Base-by-base conservation (phyloP, 2,329 filamentous ascomycete species). In the Cadophora sp. region DNA sequence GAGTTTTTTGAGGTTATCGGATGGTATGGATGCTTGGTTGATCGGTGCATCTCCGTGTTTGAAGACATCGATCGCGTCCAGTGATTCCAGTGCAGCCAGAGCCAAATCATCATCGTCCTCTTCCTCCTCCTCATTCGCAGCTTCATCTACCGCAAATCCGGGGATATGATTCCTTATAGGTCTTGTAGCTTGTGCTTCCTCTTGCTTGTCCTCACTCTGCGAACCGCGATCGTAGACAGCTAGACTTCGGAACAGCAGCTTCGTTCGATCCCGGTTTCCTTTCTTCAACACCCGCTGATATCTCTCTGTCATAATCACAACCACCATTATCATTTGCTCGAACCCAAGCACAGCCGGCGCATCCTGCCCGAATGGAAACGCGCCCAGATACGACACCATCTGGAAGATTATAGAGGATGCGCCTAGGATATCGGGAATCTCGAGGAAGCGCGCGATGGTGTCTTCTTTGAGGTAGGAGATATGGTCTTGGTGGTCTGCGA, bases 321-420 rank as follows among this genome's bases (percentile, higher is more conserved):
- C 84, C 1, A 91, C 89, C 81, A 92, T 91, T 67, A 93, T 84
- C 79, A 93, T 81, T 73, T 90, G 88, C 69, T 92, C 88, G 53
- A 91, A 85, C 9, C 90, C 89, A 60, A 94, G 79, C 2, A 92
- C 88, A 2, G 85, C 89, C 0, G 91, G 91, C 0, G 90, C 91
- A 74, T 92, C 88, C 63, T 87, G 84, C 2, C 91, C 82, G 71
- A 93, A 93, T 0, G 91, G 91, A 68, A 94, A 93, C 0, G 91
- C 89, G 37, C 89, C 91, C 0, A 93, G 82, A 73, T 90, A 91
- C 4, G 89, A 90, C 2, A 90, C 78, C 84, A 92, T 90, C 74
- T 92, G 89, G 75, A 92, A 93, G 56, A 93, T 76, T 53, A 93
- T 85, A 1, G 89, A 85, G 4, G 90, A 91, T 8, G 87, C 90